Conservation (phyloP, 2,329 filamentous ascomycete genomes). For the Botryotinia calthae region DNA sequence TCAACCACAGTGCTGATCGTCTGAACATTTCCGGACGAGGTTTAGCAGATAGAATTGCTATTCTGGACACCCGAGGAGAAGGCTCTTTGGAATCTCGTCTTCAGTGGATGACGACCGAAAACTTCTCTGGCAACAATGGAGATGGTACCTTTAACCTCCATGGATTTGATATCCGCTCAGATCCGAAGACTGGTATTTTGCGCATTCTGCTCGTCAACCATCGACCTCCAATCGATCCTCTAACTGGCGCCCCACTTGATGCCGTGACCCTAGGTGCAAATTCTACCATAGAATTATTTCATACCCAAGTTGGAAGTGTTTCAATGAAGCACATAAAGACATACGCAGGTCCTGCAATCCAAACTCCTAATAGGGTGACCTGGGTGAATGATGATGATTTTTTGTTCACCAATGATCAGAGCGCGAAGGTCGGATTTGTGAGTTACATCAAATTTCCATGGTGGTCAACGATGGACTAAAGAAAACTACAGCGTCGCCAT, state of each 20-base stretch:
- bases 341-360: conserved; percentile 35
- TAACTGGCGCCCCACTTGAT: conserved; percentile 38
- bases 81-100: conserved; percentile 30
- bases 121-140: conserved; percentile 32
- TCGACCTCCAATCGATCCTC: conserved; percentile 37
- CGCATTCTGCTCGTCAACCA: conserved; percentile 41
- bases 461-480: not conserved
- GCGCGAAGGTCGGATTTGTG: conserved; percentile 35
- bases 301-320: conserved; percentile 30
- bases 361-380: conserved; percentile 41
- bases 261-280: conserved; percentile 38
- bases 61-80: conserved; percentile 32
- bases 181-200: conserved; percentile 29
- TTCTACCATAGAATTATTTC: conserved; percentile 42
- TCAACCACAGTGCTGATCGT: conserved; percentile 24
- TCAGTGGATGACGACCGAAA: conserved; percentile 28
- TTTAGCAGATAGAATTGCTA: conserved; percentile 30
- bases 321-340: conserved; percentile 39
- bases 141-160: conserved; percentile 38
- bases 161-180: conserved; percentile 38
- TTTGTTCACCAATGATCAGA: conserved; percentile 42
- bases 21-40: conserved; percentile 33
- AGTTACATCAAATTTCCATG: conserved; percentile 18
- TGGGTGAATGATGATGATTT: conserved; percentile 39
- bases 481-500: conserved; percentile 28